A percentile compares a stretch with the other conserved stretches of the same genome.
Evolutionary conservation across 169 alveolate genomes (phyloP).

Genomic region (Eimeria falciformis): DNA sequence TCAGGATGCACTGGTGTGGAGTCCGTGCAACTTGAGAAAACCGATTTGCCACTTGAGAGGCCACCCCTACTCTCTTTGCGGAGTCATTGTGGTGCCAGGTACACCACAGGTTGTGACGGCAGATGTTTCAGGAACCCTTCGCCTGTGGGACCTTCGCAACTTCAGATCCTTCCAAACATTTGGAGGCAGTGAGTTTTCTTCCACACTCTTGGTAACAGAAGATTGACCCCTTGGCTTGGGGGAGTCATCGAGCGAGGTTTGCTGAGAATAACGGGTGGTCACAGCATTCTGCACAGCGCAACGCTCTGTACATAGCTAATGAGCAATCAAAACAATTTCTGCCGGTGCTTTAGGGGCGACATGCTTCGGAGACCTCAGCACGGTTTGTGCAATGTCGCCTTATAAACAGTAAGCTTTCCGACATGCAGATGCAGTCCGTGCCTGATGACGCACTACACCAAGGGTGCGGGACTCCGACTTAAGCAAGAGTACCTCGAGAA

Average conservation of each 20-base stretch:
- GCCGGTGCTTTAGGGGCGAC: constrained; percentile 37
- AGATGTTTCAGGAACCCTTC: constrained; percentile 80
- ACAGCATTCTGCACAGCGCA: neutral
- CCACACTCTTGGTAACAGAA: neutral
- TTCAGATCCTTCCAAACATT: constrained; percentile 78
- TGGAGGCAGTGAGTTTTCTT: constrained; percentile 44
- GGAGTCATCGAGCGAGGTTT: neutral
- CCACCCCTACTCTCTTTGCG: constrained; percentile 82
- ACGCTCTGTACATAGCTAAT: neutral
- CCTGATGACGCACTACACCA: neutral
- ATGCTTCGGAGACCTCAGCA: constrained; percentile 54
- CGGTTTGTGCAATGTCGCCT: constrained; percentile 65
- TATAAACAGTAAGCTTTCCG: constrained; percentile 20
- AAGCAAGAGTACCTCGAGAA: neutral
- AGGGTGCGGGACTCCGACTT: neutral
- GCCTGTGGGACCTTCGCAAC: constrained; percentile 83
- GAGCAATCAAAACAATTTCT: neutral
- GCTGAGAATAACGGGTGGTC: neutral
- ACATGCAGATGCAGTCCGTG: neutral
- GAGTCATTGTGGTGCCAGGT: constrained; percentile 80
- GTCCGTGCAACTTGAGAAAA: constrained; percentile 81
- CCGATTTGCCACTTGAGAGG: constrained; percentile 79
- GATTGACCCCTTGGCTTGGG: neutral
- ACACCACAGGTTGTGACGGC: constrained; percentile 83
- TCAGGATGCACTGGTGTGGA: constrained; percentile 80